These are phyloP conservation scores for Emericellopsis atlantica DNA, from an alignment of 2,329 filamentous ascomycete genomes.

Conservation along the genomic window DNA sequence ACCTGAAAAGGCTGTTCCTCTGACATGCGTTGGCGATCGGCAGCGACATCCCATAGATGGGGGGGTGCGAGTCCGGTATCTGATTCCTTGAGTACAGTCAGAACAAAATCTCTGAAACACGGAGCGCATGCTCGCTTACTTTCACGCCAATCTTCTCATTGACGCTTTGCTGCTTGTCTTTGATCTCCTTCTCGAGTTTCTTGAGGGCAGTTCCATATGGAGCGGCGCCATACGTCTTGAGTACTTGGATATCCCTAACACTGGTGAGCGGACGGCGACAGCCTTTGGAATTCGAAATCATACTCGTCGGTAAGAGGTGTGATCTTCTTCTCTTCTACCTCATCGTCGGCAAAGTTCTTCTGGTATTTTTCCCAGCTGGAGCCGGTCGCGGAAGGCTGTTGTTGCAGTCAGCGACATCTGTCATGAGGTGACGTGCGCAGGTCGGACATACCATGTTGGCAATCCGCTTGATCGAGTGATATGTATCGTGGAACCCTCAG, in stretches of 20 bases:
- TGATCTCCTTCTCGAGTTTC: constrained; percentile 98
- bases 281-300: constrained; percentile 18
- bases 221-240: constrained; percentile 97
- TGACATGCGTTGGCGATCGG: constrained; percentile 94
- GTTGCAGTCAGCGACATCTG: neutral
- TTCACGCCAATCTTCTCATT: constrained; percentile 96
- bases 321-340: constrained; percentile 99
- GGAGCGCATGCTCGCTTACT: constrained; percentile 24
- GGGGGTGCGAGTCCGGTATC: constrained; percentile 96
- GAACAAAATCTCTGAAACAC: too few species aligned
- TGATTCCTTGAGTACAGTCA: constrained; percentile 57
- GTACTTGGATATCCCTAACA: constrained; percentile 87
- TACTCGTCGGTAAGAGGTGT: constrained; percentile 94
- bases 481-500: too few species aligned
- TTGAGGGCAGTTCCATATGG: constrained; percentile 89
- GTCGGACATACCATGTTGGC: constrained; percentile 26
- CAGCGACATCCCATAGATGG: constrained; percentile 97
- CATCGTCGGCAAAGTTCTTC: constrained; percentile 94
- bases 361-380: constrained; percentile 97
- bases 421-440: neutral
- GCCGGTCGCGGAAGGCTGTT: constrained; percentile 87
- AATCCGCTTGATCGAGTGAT: constrained; percentile 2
- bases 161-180: constrained; percentile 94
- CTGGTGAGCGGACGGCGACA: constrained; percentile 9
- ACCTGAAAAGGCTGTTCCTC: constrained; percentile 98